phyloP scores from a whole-genome alignment of 164 flowering plant species.

The Aristolochia contorta region DNA sequence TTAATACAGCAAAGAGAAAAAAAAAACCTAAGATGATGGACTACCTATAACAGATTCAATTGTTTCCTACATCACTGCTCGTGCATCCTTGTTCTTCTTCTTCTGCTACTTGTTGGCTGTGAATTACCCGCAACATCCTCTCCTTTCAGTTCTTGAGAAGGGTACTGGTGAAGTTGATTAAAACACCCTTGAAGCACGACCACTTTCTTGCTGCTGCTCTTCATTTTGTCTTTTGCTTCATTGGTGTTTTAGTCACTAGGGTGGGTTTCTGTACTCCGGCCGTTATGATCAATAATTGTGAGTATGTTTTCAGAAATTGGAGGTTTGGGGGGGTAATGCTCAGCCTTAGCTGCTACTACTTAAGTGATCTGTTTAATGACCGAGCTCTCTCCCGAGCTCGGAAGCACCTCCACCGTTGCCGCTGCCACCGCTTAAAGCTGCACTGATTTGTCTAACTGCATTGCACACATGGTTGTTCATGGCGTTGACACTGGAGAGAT shows the following conservation, averaged over 20 bases:
- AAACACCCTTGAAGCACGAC: not conserved
- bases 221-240: not conserved
- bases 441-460: constrained; percentile 56
- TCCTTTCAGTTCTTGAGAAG: too few relatives aligned
- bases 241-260: constrained; percentile 3
- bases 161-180: not conserved
- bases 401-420: not conserved
- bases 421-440: constrained; percentile 32
- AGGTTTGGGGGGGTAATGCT: constrained; percentile 20
- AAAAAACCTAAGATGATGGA: not conserved
- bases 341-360: constrained; percentile 5
- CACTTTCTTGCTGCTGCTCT: too few relatives aligned
- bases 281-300: not conserved
- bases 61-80: not conserved
- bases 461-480: constrained; percentile 65
- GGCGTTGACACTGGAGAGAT: constrained; percentile 56
- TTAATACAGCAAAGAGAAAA: not conserved
- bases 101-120: not conserved
- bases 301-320: constrained; percentile 3
- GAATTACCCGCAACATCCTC: constrained; percentile 18
- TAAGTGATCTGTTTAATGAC: constrained; percentile 1
- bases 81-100: not conserved
- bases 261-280: too few relatives aligned
- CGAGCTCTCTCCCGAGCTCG: not conserved
- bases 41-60: not conserved